Percentiles rank a stretch among this genome's conserved stretches.
These are phyloP conservation scores for Sicyos edulis DNA, from an alignment of 306 rosid genomes.

Conservation along the genomic window DNA sequence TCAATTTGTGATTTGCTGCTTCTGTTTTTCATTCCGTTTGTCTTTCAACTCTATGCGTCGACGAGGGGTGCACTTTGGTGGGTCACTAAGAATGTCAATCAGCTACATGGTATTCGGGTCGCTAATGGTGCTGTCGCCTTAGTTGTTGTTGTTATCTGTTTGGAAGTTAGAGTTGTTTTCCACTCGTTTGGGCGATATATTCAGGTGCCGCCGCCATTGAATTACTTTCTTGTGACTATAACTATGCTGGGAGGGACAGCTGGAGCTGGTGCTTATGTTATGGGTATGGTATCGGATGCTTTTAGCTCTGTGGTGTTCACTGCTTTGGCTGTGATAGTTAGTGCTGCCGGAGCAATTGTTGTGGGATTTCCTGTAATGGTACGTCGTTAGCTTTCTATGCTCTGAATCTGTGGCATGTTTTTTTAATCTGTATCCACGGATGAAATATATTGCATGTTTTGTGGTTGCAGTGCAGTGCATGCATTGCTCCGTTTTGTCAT, in stretches of 20 bases:
- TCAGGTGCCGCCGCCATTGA: conserved; percentile 88
- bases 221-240: conserved; percentile 69
- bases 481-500: background rate
- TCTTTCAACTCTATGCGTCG: conserved; percentile 80
- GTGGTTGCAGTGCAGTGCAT: background rate
- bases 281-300: conserved; percentile 84
- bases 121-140: conserved; percentile 72
- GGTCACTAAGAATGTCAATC: conserved; percentile 52
- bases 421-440: background rate
- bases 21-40: conserved; percentile 74
- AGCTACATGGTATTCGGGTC: conserved; percentile 58
- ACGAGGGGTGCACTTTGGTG: conserved; percentile 93
- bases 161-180: conserved; percentile 89
- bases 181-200: conserved; percentile 88
- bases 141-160: conserved; percentile 57
- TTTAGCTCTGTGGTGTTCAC: conserved; percentile 79
- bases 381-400: conserved; percentile 27
- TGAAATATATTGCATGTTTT: background rate
- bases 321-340: conserved; percentile 62
- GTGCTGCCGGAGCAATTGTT: conserved; percentile 79
- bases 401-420: background rate
- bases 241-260: conserved; percentile 88
- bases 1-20: conserved; percentile 62
- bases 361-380: conserved; percentile 88
- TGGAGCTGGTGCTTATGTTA: conserved; percentile 61